A percentile compares a stretch with the other conserved stretches of the same genome.
Conservation (phyloP, 148 eudicot species). For the Arctostaphylos glauca region DNA sequence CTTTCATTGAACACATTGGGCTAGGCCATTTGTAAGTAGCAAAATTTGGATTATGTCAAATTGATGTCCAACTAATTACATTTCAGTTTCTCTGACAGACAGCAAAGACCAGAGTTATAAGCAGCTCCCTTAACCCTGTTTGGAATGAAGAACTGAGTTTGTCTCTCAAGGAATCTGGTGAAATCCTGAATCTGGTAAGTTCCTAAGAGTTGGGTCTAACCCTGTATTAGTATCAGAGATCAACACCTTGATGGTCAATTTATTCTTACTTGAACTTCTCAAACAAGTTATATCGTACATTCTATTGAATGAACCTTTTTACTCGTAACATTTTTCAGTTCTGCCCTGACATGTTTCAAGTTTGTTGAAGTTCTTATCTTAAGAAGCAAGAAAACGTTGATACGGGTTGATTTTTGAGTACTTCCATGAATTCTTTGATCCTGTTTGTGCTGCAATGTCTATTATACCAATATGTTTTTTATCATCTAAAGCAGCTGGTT, state of each 20-base stretch:
- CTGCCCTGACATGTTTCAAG: neutral
- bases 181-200: slow-evolving; percentile 47
- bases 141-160: slow-evolving; percentile 76
- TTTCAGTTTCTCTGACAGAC: slow-evolving; percentile 29
- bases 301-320: neutral
- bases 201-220: neutral
- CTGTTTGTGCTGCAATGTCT: neutral
- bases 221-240: neutral
- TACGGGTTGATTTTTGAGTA: neutral
- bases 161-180: slow-evolving; percentile 44
- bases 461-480: neutral
- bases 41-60: neutral
- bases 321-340: neutral
- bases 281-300: neutral
- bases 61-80: neutral
- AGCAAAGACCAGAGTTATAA: slow-evolving; percentile 69
- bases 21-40: neutral
- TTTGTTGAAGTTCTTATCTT: neutral
- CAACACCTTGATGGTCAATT: neutral
- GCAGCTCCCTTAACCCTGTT: slow-evolving; percentile 71
- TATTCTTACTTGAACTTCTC: neutral
- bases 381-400: neutral
- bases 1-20: neutral
- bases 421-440: neutral
- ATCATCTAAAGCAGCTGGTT: neutral